Evolutionary conservation across 2,329 filamentous ascomycete genomes (phyloP), one percentile per base, ranked within the genome.

Genomic region (Elsinoe necatrix): DNA sequence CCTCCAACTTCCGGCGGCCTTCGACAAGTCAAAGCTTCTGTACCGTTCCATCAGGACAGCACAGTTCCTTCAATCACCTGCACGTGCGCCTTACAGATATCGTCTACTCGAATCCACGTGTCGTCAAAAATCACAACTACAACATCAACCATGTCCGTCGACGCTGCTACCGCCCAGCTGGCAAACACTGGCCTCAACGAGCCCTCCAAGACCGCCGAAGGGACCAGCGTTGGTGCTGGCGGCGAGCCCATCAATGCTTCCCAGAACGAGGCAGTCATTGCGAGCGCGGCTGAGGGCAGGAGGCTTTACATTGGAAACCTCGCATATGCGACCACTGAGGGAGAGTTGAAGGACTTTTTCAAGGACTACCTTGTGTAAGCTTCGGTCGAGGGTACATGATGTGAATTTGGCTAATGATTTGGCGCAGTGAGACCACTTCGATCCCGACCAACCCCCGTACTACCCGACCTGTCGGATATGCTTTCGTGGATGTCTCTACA

Each of bases 241-340:
- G 72, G 72, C 67, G 72, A 74, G 67, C 83, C 84, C 71, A 81
- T 81, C 75, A 81, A 87, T 76, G 78, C 82, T 70, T 80, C 85
- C 69, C 82, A 87, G 77, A 86, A 89, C 73, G 90, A 95, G 75
- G 90, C 91, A 75, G 90, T 93, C 72, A 86, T 93, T 75, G 89
- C 90, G 78, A 95, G 90, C 80, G 93, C 93, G 76, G 91, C 92
- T 77, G 93, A 98, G 82, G 92, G 93, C 76, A 89, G 93, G 81
- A 89, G 93, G 80, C 87, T 98, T 71, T 98, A 98, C 81, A 97
- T 98, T 81, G 93, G 93, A 82, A 98, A 98, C 83, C 88, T 98
- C 84, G 93, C 93, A 71, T 98, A 98, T 77, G 91, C 92, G 86
- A 97, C 93, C 85, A 95, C 90, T 76, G 93, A 97, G 88, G 93